Evolutionary conservation across 1,284 basidiomycete species (phyloP).

Genomic region (Entoloma clypeatum): DNA sequence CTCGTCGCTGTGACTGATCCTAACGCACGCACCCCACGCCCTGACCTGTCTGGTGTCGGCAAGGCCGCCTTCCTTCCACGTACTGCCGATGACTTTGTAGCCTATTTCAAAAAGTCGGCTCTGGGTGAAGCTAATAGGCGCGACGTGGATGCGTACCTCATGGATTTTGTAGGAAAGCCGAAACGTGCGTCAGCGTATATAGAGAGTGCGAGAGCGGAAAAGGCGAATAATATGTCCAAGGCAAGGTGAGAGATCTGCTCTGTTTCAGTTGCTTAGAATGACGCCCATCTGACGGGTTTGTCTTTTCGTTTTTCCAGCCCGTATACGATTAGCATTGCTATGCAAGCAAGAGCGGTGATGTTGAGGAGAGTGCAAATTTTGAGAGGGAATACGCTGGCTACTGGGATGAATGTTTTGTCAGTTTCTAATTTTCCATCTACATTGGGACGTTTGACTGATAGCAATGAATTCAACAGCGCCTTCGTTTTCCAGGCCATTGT

Average conservation of each 20-base stretch:
- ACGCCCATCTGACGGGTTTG: not conserved
- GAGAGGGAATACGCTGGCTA: constrained; percentile 47
- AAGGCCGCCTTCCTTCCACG: constrained; percentile 49
- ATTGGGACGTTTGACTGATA: not conserved
- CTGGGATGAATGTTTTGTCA: constrained; percentile 30
- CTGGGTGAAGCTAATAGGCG: constrained; percentile 36
- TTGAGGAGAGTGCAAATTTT: constrained; percentile 64
- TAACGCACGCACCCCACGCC: constrained; percentile 46
- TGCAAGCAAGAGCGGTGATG: constrained; percentile 70
- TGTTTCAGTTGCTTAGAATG: not conserved
- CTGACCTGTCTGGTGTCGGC: no score
- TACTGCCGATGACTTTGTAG: constrained; percentile 60
- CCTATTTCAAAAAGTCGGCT: constrained; percentile 42
- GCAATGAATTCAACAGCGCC: constrained; percentile 29
- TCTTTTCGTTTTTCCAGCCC: constrained; percentile 28
- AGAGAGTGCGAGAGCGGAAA: constrained; percentile 49
- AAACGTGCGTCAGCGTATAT: constrained; percentile 40
- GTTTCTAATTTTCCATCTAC: not conserved
- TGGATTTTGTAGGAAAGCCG: constrained; percentile 36
- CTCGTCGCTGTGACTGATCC: constrained; percentile 36
- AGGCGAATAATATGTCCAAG: constrained; percentile 38
- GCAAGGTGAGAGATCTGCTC: constrained; percentile 18
- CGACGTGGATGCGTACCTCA: constrained; percentile 44
- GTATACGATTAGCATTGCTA: constrained; percentile 47
- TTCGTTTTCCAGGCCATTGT: constrained; percentile 69